These are phyloP conservation scores for Barnettozyma sp. DNA, from an alignment of 805 yeast species.

Conservation along the genomic window DNA sequence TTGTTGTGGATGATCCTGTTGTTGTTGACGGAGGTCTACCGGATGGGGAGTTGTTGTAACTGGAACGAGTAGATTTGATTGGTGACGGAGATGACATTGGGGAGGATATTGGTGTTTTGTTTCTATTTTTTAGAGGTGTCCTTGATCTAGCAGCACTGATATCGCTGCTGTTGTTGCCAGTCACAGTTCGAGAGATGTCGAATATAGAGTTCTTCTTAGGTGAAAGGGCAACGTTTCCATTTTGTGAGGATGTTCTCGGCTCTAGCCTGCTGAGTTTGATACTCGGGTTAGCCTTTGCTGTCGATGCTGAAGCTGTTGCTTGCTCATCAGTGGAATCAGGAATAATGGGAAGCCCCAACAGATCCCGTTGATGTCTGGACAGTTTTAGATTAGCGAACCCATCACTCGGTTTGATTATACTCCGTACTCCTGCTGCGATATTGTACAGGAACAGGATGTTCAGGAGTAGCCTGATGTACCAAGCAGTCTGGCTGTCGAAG, in stretches of 20 bases:
- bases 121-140: constrained; percentile 9
- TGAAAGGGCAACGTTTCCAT: constrained; percentile 12
- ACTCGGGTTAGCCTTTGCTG: neutral
- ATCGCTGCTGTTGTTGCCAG: neutral
- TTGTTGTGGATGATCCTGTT: too few species aligned
- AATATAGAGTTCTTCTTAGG: constrained; percentile 11
- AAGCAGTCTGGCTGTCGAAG: neutral
- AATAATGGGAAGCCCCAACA: constrained; percentile 28
- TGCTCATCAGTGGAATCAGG: neutral
- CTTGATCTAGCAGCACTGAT: neutral
- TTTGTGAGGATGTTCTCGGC: constrained; percentile 7
- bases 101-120: constrained; percentile 24
- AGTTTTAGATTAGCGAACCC: constrained; percentile 29
- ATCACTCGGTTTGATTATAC: constrained; percentile 25
- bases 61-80: constrained; percentile 10
- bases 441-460: constrained; percentile 27
- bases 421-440: constrained; percentile 26
- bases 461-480: constrained; percentile 10
- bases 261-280: constrained; percentile 5
- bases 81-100: constrained; percentile 25
- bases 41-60: constrained; percentile 10
- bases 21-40: constrained; percentile 15
- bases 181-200: neutral
- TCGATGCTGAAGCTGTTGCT: neutral
- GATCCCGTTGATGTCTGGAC: constrained; percentile 27